These are phyloP conservation scores for Chamaenerion angustifolium DNA, from an alignment of 345 rosid genomes.

Conservation along the genomic window DNA sequence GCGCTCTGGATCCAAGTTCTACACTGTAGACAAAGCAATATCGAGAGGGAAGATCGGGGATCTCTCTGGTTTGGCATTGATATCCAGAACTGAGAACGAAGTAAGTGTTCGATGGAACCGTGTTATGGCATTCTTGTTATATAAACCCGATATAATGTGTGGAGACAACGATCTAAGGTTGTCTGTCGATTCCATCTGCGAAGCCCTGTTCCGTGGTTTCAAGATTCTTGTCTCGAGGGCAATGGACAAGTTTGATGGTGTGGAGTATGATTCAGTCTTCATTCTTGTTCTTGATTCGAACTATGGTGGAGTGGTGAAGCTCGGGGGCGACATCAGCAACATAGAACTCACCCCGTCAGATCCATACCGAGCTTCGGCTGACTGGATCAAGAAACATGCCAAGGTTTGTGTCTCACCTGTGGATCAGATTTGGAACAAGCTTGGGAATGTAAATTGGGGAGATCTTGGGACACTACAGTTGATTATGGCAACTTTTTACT, in stretches of 20 bases:
- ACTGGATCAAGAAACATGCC: constrained; percentile 43
- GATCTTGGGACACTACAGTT: constrained; percentile 45
- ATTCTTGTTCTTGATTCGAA: constrained; percentile 43
- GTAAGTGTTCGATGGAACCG: constrained; percentile 36
- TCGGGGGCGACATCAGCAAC: constrained; percentile 38
- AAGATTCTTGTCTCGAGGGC: constrained; percentile 41
- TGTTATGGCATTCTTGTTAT: constrained; percentile 30
- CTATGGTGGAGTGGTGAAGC: constrained; percentile 48
- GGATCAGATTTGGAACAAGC: constrained; percentile 45
- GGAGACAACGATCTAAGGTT: constrained; percentile 26
- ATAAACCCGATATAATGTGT: constrained; percentile 25
- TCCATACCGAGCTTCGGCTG: constrained; percentile 26
- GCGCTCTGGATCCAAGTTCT: constrained; percentile 42
- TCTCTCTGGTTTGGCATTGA: constrained; percentile 39
- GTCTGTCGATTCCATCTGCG: constrained; percentile 35
- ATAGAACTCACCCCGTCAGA: constrained; percentile 19
- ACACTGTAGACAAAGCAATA: constrained; percentile 34
- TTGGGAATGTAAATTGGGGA: constrained; percentile 56
- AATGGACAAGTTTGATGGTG: constrained; percentile 24
- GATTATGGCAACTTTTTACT: constrained; percentile 42
- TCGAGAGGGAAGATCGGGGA: constrained; percentile 37
- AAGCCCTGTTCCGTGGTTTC: constrained; percentile 50
- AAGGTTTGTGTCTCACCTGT: constrained; percentile 35
- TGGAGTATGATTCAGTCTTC: constrained; percentile 22
- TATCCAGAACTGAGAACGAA: constrained; percentile 26